These are phyloP conservation scores for Metschnikowia similis DNA, from an alignment of 805 yeast genomes.

Conservation along the genomic window DNA sequence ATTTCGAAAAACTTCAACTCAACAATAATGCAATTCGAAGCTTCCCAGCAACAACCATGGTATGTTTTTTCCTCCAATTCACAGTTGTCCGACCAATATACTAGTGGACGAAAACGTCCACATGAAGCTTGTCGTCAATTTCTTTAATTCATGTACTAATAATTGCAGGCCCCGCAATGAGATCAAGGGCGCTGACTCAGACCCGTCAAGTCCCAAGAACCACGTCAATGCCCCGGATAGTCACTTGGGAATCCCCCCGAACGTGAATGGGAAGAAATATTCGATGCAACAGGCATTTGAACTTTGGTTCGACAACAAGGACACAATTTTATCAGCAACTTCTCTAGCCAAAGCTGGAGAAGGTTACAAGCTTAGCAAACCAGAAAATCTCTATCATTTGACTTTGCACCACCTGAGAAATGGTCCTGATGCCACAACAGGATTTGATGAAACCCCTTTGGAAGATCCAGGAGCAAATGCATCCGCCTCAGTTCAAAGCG, in stretches of 20 bases:
- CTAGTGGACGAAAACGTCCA: neutral
- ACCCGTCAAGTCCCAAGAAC: neutral
- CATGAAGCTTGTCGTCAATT: neutral
- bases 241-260: conserved; percentile 27
- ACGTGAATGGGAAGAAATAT: conserved; percentile 42
- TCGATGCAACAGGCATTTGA: conserved; percentile 50
- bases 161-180: conserved; percentile 15
- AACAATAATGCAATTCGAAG: conserved; percentile 10
- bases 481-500: neutral
- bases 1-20: neutral
- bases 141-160: conserved; percentile 6
- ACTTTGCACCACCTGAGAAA: conserved; percentile 21
- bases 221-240: conserved; percentile 1
- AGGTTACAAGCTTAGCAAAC: conserved; percentile 27
- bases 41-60: conserved; percentile 13
- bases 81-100: neutral
- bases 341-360: conserved; percentile 19
- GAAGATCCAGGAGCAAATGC: neutral
- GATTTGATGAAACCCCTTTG: conserved; percentile 1
- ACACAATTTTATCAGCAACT: conserved; percentile 17
- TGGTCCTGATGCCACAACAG: conserved; percentile 1
- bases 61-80: conserved; percentile 6
- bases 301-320: conserved; percentile 42
- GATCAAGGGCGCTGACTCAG: conserved; percentile 7
- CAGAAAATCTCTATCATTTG: conserved; percentile 35